Evolutionary conservation across 176 grass and related monocot genomes (phyloP), one percentile per base, ranked within the genome.

Genomic region (Paspalum vaginatum): DNA sequence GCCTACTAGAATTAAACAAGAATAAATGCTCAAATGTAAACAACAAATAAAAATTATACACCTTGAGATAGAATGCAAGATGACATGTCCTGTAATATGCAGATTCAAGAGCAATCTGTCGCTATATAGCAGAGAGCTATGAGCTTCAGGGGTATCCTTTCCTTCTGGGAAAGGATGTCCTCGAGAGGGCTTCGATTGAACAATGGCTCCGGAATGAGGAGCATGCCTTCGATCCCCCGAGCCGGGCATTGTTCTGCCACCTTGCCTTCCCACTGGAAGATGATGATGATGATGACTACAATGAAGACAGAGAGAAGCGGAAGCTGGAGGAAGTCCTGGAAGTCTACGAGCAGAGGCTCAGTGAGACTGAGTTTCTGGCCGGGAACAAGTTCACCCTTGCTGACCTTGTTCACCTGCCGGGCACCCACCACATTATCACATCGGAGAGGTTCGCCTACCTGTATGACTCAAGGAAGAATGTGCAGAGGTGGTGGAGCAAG

Each of bases 21-120:
- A 63, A 75, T 15, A 11, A 71, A 32, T 32, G 32, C 32, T 32
- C 32, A 53, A 51, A 68, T 62, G 13, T 63, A 69, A 73, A 52
- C 32, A 18, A 58, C 27, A 57, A 71, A 39, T 15, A 73, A 21
- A 52, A 41, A 68, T 63, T 18, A 68, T 40, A 38, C 62, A 58
- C 12, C 62, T 64, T 73, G 41, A 26, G 16, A 10, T 17, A 65
- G 43, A 63, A 79, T 71, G 43, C 27, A 45, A 46, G 71, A 49
- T 89, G 20, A 81, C 11, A n/a, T 69, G 61, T 75, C 20, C 52
- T 45, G n/a, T 72, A 32, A 83, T 66, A 22, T 73, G 25, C 87
- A 98, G 95, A 98, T 74, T 92, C 95, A 74, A 94, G 95, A 89
- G 88, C 85, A 53, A 98, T 98, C 74, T 92, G 95, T 65, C 88